Evolutionary conservation across 305 asterid species (phyloP).

Genomic region (Caryopteris hybrid): DNA sequence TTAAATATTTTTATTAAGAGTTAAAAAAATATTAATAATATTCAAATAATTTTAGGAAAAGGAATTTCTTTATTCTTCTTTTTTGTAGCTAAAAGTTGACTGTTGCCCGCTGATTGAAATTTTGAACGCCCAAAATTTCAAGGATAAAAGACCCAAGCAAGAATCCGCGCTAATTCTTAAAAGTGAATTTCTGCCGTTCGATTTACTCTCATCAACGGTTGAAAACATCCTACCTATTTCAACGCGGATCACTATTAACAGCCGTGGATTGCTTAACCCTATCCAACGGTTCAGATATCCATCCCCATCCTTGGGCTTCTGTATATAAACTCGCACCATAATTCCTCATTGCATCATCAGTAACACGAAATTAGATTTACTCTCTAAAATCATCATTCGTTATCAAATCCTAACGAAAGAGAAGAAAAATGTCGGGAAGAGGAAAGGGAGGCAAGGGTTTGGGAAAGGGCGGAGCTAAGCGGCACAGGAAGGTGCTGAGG

Average conservation of each 20-base stretch:
- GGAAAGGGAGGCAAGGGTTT: conserved; percentile 60
- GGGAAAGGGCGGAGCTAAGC: conserved; percentile 61
- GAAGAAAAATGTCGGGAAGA: conserved; percentile 42
- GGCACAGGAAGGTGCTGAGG: conserved; percentile 48
- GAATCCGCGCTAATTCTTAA: conserved; percentile 8
- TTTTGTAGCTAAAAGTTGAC: background rate
- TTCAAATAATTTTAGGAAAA: too few relatives aligned
- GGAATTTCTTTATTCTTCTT: too few relatives aligned
- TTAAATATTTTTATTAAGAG: too few relatives aligned
- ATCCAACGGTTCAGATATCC: conserved; percentile 26
- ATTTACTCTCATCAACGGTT: conserved; percentile 23
- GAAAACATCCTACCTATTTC: background rate
- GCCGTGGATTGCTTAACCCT: conserved; percentile 20
- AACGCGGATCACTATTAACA: conserved; percentile 19
- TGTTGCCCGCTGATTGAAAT: conserved; percentile 13
- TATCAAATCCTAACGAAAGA: background rate
- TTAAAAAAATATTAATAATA: too few relatives aligned
- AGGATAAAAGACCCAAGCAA: background rate
- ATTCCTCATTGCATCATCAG: too few relatives aligned
- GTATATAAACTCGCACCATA: conserved; percentile 7
- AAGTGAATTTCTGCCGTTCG: conserved; percentile 22
- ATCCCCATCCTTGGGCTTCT: background rate
- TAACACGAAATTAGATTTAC: background rate
- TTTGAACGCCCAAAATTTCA: conserved; percentile 7
- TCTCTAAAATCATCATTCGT: background rate